Evolutionary conservation across 306 rosid species (phyloP).

Genomic region (Citrullus colocynthis): DNA sequence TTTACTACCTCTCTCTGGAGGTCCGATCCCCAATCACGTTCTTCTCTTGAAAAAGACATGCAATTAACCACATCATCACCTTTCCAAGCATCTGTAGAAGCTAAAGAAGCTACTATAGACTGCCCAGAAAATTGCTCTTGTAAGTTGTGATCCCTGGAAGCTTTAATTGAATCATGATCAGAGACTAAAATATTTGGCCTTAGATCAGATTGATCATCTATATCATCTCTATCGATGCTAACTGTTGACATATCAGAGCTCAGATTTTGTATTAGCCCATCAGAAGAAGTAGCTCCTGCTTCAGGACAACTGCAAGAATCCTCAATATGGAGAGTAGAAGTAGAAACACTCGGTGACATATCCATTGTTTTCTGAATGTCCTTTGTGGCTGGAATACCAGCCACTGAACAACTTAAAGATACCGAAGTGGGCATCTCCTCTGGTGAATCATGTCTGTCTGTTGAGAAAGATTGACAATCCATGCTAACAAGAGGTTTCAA

Average conservation of each 20-base stretch:
- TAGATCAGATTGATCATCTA: conserved; percentile 21
- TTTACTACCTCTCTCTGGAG: conserved; percentile 19
- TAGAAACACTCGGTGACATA: conserved; percentile 14
- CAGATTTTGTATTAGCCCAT: conserved; percentile 31
- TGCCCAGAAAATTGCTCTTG: conserved; percentile 24
- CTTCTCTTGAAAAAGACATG: conserved; percentile 27
- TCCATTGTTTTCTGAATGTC: conserved; percentile 26
- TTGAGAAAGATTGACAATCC: conserved; percentile 21
- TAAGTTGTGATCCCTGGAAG: conserved; percentile 26
- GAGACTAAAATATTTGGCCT: conserved; percentile 27
- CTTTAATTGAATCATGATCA: conserved; percentile 22
- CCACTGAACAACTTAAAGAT: conserved; percentile 25
- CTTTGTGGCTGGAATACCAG: conserved; percentile 21
- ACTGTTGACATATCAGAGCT: conserved; percentile 37
- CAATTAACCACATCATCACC: conserved; percentile 16
- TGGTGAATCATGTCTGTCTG: conserved; percentile 23
- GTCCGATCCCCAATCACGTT: conserved; percentile 30
- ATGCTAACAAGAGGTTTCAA: conserved; percentile 31
- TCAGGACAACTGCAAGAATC: conserved; percentile 31
- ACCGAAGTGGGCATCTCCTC: conserved; percentile 28
- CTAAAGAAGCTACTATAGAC: conserved; percentile 18
- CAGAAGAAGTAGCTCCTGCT: conserved; percentile 17
- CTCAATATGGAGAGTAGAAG: conserved; percentile 17
- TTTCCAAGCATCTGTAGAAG: conserved; percentile 20
- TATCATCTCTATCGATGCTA: conserved; percentile 25